Evolutionary conservation across 2,329 filamentous ascomycete species (phyloP).

Genomic region (Aspergillus ochraceus): DNA sequence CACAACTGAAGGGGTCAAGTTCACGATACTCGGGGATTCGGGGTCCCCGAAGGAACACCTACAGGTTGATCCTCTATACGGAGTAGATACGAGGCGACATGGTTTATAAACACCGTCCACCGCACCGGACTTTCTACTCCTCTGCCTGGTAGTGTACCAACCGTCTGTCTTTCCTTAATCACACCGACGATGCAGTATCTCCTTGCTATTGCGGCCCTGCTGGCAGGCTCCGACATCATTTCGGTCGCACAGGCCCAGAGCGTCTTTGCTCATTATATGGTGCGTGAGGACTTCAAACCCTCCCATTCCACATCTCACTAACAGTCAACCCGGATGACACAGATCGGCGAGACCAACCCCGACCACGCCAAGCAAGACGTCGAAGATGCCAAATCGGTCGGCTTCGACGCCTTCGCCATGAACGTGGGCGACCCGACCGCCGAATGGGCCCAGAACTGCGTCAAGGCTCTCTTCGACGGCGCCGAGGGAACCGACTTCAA

Average conservation of each 20-base stretch:
- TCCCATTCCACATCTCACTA: not conserved
- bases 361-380: slow-evolving; percentile 19
- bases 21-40: not conserved
- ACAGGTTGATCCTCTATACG: not conserved
- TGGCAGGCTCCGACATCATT: not conserved
- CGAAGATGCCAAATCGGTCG: slow-evolving; percentile 26
- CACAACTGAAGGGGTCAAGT: not conserved
- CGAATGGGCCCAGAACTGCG: not conserved
- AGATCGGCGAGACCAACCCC: slow-evolving; percentile 21
- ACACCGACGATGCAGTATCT: not conserved
- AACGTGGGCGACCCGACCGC: slow-evolving; percentile 29
- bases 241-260: not conserved
- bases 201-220: not conserved
- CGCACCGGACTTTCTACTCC: not conserved
- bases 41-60: not conserved
- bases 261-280: slow-evolving; percentile 5
- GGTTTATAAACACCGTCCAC: not conserved
- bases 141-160: not conserved
- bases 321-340: not conserved
- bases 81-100: not conserved
- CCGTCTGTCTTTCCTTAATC: not conserved
- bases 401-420: slow-evolving; percentile 37
- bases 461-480: slow-evolving; percentile 29
- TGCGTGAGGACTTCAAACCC: not conserved
- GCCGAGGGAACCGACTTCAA: slow-evolving; percentile 30